Percentiles rank a stretch among this genome's conserved stretches.
These are phyloP conservation scores for Trametes gibbosa DNA, from an alignment of 768 basidiomycete genomes.

Conservation along the genomic window DNA sequence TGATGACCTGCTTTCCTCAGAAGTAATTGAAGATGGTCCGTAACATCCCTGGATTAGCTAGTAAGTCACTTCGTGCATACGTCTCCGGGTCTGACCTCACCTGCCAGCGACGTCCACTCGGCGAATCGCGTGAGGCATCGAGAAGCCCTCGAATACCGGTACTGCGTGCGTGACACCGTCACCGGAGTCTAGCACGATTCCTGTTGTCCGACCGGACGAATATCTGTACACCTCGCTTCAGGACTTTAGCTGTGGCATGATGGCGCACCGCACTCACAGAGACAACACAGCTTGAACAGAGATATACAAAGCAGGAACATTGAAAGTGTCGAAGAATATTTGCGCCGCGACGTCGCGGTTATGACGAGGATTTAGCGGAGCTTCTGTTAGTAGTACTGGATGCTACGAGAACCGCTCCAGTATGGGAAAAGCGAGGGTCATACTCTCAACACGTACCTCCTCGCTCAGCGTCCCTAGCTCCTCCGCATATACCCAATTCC, in stretches of 20 bases:
- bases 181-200: constrained; percentile 98
- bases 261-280: constrained; percentile 55
- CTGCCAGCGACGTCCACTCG: constrained; percentile 96
- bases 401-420: constrained; percentile 53
- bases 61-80: not conserved
- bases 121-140: constrained; percentile 97
- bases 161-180: constrained; percentile 99
- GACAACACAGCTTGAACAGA: constrained; percentile 97
- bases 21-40: constrained; percentile 91
- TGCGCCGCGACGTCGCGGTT: constrained; percentile 97
- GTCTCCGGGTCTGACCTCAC: constrained; percentile 38
- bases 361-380: constrained; percentile 92
- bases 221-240: constrained; percentile 54
- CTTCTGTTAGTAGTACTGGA: constrained; percentile 95
- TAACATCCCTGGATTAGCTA: constrained; percentile 73
- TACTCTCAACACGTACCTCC: constrained; percentile 60
- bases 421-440: not conserved
- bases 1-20: constrained; percentile 94
- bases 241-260: not conserved
- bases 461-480: constrained; percentile 94
- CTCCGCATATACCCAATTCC: constrained; percentile 97
- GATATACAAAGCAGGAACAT: constrained; percentile 95
- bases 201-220: constrained; percentile 96
- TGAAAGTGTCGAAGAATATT: constrained; percentile 99
- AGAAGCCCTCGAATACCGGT: constrained; percentile 98